Base-by-base conservation (phyloP, 2,329 filamentous ascomycete genomes). In the Aureobasidium vineae region DNA sequence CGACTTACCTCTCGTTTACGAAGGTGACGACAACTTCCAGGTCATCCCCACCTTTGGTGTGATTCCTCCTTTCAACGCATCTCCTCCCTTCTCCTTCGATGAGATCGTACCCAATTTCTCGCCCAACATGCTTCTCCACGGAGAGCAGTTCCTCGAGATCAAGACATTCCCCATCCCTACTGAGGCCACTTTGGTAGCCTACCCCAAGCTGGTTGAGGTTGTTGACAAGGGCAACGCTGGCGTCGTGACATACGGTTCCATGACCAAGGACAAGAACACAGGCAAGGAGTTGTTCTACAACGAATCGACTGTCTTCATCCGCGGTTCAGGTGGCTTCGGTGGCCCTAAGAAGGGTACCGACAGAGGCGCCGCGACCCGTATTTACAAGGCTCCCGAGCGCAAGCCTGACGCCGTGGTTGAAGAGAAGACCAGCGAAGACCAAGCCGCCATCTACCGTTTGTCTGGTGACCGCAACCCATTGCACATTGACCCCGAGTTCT, bases 61-160 rank as follows among this genome's bases (percentile, higher is more conserved):
- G 69, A 89, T 99, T 73, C 95, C 95, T n/a, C 90, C 88, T 73
- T 97, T 98, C 82, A 90, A 90, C 80, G 89, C 92, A 68, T 84
- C 90, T 71, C 82, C 88, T 68, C 91, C 94, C 33, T 98, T 90
- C 82, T 87, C 84, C 78, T 85, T 95, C 73, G 86, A 88, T 75
- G 87, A 93, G 66, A 85, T 99, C 69, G 90, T 98, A 33, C 92
- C 93, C 77, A 96, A 98, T 84, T 99, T 97, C 84, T 92, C 87
- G 43, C 94, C 93, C 69, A 97, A 97, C 92, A 97, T 97, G 92
- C 87, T 99, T 60, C 89, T 99, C 28, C 95, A 99, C 81, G 95
- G 95, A 76, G 95, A 99, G 84, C 95, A 99, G 79, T 99, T 93
- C 81, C 91, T 99, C 70, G 95, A 99, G 80, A 86, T 99, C 75